Conservation (phyloP, 2,329 filamentous ascomycete species). For the Arthrobotrys iridis region DNA sequence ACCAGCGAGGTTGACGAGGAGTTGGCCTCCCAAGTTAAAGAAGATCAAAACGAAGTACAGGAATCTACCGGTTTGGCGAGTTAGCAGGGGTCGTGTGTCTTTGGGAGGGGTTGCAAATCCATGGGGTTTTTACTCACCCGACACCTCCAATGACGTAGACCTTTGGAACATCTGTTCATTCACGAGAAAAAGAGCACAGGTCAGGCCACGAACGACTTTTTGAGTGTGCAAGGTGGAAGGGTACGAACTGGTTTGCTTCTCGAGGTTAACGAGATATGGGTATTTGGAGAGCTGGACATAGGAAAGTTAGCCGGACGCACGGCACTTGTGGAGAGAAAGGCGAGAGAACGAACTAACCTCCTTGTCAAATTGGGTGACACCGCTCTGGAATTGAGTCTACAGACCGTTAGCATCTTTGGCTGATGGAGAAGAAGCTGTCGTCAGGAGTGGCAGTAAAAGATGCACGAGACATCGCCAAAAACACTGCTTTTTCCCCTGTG, state of each 20-base stretch:
- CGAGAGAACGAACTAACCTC: slow-evolving; percentile 71
- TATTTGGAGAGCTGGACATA: slow-evolving; percentile 80
- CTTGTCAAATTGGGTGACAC: slow-evolving; percentile 81
- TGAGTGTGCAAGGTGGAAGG: background rate
- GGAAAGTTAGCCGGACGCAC: slow-evolving; percentile 22
- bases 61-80: slow-evolving; percentile 60
- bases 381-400: slow-evolving; percentile 67
- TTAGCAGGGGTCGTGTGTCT: slow-evolving; percentile 30
- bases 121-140: slow-evolving; percentile 60
- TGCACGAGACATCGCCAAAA: slow-evolving; percentile 17
- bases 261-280: slow-evolving; percentile 81
- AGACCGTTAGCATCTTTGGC: slow-evolving; percentile 12
- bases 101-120: slow-evolving; percentile 12
- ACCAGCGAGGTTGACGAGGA: slow-evolving; percentile 85
- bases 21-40: slow-evolving; percentile 90
- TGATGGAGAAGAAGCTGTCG: background rate
- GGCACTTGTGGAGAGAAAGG: background rate
- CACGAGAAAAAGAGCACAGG: background rate
- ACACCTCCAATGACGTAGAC: slow-evolving; percentile 82
- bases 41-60: slow-evolving; percentile 92
- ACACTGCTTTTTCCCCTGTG: background rate
- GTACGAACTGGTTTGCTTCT: slow-evolving; percentile 74
- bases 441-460: background rate
- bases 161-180: slow-evolving; percentile 74
- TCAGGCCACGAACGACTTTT: slow-evolving; percentile 5